These are phyloP conservation scores for Licmophora abbreviata DNA, from an alignment of 108 stramenopile species.

Conservation along the genomic window DNA sequence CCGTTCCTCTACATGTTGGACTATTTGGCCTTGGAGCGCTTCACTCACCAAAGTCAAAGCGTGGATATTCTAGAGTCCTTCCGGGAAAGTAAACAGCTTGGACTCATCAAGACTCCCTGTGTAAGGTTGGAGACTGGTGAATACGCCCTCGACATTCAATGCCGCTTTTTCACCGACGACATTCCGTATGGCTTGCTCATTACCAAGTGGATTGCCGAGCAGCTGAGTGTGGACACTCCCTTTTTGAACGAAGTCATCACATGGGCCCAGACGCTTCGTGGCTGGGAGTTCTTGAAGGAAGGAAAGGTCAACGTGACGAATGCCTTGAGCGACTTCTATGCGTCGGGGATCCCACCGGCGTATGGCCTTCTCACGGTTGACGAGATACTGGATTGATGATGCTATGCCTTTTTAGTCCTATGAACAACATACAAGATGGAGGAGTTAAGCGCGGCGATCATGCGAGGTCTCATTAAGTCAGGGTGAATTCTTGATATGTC, in stretches of 20 bases:
- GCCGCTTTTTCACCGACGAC: slow-evolving; percentile 43
- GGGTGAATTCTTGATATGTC: no score
- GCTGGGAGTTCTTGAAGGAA: slow-evolving; percentile 30
- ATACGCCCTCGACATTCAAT: slow-evolving; percentile 17
- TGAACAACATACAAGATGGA: no score
- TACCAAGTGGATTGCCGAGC: slow-evolving; percentile 30
- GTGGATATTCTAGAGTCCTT: slow-evolving; percentile 33
- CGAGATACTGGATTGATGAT: not conserved
- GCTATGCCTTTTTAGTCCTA: no score
- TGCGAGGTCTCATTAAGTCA: no score
- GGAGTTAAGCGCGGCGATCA: no score
- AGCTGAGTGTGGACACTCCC: slow-evolving; percentile 30
- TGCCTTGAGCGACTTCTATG: not conserved
- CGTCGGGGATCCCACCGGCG: slow-evolving; percentile 26
- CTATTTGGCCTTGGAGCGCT: slow-evolving; percentile 31
- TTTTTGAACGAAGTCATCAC: slow-evolving; percentile 40
- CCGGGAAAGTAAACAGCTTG: slow-evolving; percentile 29
- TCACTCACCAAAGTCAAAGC: slow-evolving; percentile 22
- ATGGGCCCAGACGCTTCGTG: slow-evolving; percentile 30
- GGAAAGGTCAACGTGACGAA: slow-evolving; percentile 20
- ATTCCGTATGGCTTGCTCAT: slow-evolving; percentile 42
- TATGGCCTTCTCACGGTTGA: slow-evolving; percentile 27
- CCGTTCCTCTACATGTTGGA: slow-evolving; percentile 43
- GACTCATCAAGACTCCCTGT: slow-evolving; percentile 35
- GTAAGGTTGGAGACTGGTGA: slow-evolving; percentile 18